These are phyloP conservation scores for Lentinus brumalis DNA, from an alignment of 768 basidiomycete genomes.

Conservation along the genomic window DNA sequence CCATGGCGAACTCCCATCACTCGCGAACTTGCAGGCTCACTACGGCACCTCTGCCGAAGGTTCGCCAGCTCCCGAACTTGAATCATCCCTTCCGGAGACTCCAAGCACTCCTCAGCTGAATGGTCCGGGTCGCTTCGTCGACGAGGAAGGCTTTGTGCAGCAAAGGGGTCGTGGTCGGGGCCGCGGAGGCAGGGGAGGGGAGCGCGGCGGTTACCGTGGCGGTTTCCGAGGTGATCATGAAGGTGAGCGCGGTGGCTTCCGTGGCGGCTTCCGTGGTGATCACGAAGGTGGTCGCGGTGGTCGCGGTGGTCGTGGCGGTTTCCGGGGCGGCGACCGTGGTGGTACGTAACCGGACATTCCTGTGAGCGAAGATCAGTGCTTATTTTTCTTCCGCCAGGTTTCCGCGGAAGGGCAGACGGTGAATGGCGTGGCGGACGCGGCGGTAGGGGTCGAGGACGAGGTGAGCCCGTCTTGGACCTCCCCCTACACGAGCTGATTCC, in stretches of 20 bases:
- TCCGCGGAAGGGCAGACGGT: slow-evolving; percentile 27
- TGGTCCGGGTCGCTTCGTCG: slow-evolving; percentile 32
- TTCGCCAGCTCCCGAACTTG: slow-evolving; percentile 53
- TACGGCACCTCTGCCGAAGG: slow-evolving; percentile 74
- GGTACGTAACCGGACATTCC: not conserved
- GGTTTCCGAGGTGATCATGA: slow-evolving; percentile 22
- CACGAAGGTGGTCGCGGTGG: slow-evolving; percentile 16
- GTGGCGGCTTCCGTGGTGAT: slow-evolving; percentile 14
- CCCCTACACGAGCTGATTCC: not conserved
- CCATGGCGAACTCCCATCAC: slow-evolving; percentile 76
- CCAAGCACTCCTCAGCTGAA: slow-evolving; percentile 26
- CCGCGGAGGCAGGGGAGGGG: slow-evolving; percentile 32
- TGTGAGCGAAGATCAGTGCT: not conserved
- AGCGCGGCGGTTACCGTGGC: slow-evolving; percentile 32
- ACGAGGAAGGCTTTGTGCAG: slow-evolving; percentile 65
- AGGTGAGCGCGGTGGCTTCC: slow-evolving; percentile 22
- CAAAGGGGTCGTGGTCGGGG: slow-evolving; percentile 38
- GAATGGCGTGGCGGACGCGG: slow-evolving; percentile 35
- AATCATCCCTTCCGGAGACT: slow-evolving; percentile 31
- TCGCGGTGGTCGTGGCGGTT: slow-evolving; percentile 13
- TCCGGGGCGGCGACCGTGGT: slow-evolving; percentile 26
- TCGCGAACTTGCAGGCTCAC: slow-evolving; percentile 72
- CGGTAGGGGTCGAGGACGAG: slow-evolving; percentile 34
- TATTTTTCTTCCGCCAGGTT: slow-evolving; percentile 17
- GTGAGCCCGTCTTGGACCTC: slow-evolving; percentile 13